Conservation (phyloP, 129 eudicot genomes). For the Saposhnikovia divaricata region DNA sequence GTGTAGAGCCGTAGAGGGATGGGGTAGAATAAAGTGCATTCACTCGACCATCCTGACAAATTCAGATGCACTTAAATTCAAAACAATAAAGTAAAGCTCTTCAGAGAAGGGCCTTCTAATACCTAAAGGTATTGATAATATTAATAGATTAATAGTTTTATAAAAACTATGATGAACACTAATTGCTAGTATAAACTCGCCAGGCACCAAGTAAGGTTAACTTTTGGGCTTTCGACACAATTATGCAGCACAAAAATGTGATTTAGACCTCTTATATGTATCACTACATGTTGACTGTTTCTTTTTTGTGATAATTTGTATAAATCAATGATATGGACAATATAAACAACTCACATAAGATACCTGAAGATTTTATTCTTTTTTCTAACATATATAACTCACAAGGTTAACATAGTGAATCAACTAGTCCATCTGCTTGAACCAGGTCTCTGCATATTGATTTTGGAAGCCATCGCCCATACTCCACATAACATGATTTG, state of each 20-base stretch:
- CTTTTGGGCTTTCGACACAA: not conserved
- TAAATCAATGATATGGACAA: not conserved
- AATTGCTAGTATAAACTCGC: not conserved
- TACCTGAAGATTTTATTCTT: not conserved
- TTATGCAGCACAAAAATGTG: not conserved
- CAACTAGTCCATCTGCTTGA: constrained; percentile 89
- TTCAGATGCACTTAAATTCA: not conserved
- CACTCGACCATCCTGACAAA: constrained; percentile 78
- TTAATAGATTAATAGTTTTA: not conserved
- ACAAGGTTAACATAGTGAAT: constrained; percentile 84
- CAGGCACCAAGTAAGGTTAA: not conserved
- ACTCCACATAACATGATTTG: constrained; percentile 95
- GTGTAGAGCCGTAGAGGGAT: constrained; percentile 72
- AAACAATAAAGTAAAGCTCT: not conserved
- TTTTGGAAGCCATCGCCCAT: constrained; percentile 94
- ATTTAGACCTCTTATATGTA: too few species aligned
- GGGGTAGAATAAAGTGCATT: constrained; percentile 89
- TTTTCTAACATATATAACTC: not conserved
- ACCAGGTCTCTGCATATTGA: constrained; percentile 94
- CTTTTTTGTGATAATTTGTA: not conserved
- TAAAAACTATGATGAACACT: not conserved
- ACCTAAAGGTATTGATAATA: not conserved
- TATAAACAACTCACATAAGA: not conserved
- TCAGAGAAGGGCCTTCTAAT: not conserved
- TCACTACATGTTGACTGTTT: not conserved